Conservation (phyloP, 805 yeast genomes). For the Candida saitoana region DNA sequence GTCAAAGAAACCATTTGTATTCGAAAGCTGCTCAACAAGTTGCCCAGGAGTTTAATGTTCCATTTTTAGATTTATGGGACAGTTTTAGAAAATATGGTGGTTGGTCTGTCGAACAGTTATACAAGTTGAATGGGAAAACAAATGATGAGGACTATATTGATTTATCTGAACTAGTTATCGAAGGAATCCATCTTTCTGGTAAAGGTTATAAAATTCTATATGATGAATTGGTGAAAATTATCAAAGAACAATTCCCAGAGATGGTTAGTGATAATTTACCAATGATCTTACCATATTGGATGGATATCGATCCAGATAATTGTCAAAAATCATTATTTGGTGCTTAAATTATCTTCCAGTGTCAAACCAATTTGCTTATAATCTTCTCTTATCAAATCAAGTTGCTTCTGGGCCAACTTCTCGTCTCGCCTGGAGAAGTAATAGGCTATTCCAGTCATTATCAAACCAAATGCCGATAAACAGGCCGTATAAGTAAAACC, state of each 20-base stretch:
- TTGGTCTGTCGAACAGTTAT: slow-evolving; percentile 34
- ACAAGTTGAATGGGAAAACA: slow-evolving; percentile 27
- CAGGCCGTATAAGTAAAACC: slow-evolving; percentile 35
- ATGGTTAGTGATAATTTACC: slow-evolving; percentile 38
- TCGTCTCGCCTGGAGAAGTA: slow-evolving; percentile 25
- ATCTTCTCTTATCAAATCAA: not conserved
- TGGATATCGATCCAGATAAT: slow-evolving; percentile 19
- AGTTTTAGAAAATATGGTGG: slow-evolving; percentile 34
- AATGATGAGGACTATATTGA: slow-evolving; percentile 7
- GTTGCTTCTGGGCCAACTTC: slow-evolving; percentile 4
- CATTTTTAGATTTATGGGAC: slow-evolving; percentile 55
- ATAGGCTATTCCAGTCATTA: slow-evolving; percentile 24
- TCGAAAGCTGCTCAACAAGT: slow-evolving; percentile 45
- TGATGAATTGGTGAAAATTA: slow-evolving; percentile 37
- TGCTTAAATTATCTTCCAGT: not conserved
- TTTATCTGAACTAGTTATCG: slow-evolving; percentile 21
- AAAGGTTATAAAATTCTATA: slow-evolving; percentile 49
- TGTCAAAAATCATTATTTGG: slow-evolving; percentile 3
- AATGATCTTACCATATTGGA: slow-evolving; percentile 38
- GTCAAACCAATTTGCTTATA: not conserved
- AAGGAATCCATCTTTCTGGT: slow-evolving; percentile 61
- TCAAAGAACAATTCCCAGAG: slow-evolving; percentile 46
- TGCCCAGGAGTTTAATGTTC: slow-evolving; percentile 45
- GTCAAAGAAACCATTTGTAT: slow-evolving; percentile 44
- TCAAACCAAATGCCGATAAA: slow-evolving; percentile 26